Percentiles rank a stretch among this genome's conserved stretches.
phyloP scores from a whole-genome alignment of 257 asterid species.

The Cruciata laevipes region DNA sequence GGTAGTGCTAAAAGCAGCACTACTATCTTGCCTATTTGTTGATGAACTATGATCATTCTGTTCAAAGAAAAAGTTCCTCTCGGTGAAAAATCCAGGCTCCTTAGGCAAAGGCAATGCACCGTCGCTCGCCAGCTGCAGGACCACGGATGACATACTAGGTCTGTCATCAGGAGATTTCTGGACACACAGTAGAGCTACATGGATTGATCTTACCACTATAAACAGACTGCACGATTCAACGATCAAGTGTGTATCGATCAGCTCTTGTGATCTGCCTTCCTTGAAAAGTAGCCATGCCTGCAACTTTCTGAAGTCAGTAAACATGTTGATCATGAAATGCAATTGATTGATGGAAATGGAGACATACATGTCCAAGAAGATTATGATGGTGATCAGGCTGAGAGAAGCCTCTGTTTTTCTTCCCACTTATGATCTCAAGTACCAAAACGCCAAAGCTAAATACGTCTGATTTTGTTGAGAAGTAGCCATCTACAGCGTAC shows the following conservation, averaged over 20 bases:
- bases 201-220: conserved; percentile 24
- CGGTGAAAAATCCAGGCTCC: conserved; percentile 28
- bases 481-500: conserved; percentile 26
- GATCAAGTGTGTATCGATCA: background rate
- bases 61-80: conserved; percentile 15
- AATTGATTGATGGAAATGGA: background rate
- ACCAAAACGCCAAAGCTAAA: conserved; percentile 34
- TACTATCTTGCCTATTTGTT: conserved; percentile 7
- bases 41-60: conserved; percentile 12
- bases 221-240: conserved; percentile 5
- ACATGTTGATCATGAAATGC: background rate
- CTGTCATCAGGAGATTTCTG: conserved; percentile 29
- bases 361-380: conserved; percentile 31
- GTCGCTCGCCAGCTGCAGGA: conserved; percentile 23
- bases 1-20: conserved; percentile 21
- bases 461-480: conserved; percentile 30
- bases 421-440: conserved; percentile 33
- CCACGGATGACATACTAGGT: conserved; percentile 25
- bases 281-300: conserved; percentile 29
- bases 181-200: conserved; percentile 25
- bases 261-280: conserved; percentile 22
- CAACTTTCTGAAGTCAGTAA: background rate
- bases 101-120: conserved; percentile 18
- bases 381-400: conserved; percentile 24
- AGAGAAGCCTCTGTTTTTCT: conserved; percentile 27